Evolutionary conservation across 257 asterid genomes (phyloP), one percentile per base, ranked within the genome.

Genomic region (Echium plantagineum): DNA sequence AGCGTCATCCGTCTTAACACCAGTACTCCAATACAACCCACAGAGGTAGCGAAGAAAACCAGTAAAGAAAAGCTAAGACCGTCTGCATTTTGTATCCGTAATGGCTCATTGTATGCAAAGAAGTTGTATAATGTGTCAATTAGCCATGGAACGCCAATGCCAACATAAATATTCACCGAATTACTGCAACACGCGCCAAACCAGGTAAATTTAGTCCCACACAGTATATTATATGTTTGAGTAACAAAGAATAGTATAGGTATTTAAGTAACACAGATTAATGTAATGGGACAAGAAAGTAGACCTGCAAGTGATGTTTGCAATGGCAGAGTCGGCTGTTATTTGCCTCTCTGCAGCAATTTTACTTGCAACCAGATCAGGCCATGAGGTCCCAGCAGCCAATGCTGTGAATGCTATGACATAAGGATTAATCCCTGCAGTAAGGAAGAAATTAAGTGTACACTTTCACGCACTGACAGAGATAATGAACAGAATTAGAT

Each of bases 361-460:
- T 80, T 87, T 90, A 84, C 98, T 90, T 2, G 96, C 96, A 21
- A 90, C 96, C 72, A 90, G 72, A 82, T 90, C 98, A 0, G 96
- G 98, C 96, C 96, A 90, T 5, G 96, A 90, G 55, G 96, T 90
- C 62, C 96, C 98, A 58, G 82, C 85, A 2, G 96, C 96, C 71
- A 90, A 76, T 57, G 96, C 96, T 35, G 98, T 87, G 69, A 90
- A 82, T 28, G 96, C 95, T 64, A 87, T 83, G 58, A 84, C 80
- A 30, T 81, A 85, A 35, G 88, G 63, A 75, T 79, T 73, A 53
- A 90, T 80, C 53, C 96, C 95, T 90, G 86, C 80, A 73, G n/a
- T 51, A 30, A 46, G 24, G 48, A 28, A 57, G n/a, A 60, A 16
- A 21, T 0, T 28, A 21, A 53, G 19, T 53, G 9, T 7, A 53